Base-by-base conservation (phyloP, 2,329 filamentous ascomycete species). In the Aspergillus melleus region DNA sequence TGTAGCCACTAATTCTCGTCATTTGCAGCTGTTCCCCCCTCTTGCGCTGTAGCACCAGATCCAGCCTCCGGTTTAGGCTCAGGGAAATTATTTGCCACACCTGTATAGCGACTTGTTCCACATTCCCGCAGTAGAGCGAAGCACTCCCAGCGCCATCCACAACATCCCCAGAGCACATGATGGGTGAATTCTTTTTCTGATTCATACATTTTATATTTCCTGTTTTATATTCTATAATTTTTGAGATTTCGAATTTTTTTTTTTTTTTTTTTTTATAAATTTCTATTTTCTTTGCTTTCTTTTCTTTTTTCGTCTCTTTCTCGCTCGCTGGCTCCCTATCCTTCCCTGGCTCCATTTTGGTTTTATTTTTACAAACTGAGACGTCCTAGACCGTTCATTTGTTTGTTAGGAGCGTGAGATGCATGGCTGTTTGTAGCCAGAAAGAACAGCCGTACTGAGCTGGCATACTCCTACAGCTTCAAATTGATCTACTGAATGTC, bases 41-140 rank as follows among this genome's bases (percentile, higher is more conserved):
- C n/a, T 10, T 64, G 55, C 64, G 59, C 55, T 67, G 71, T 74
- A 71, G 64, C 64, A 70, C 68, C 63, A 65, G 64, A 68, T 72
- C 58, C 67, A 70, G 65, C 66, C 62, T 64, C 66, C 64, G 60
- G 56, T 57, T 42, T 52, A 39, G 64, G 61, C 55, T 61, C 61
- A 62, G 65, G 60, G 61, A 60, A 64, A 60, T 70, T 64, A 73
- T 74, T 72, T 70, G 70, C 61, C 60, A 51, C 52, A 59, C 61
- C 59, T 67, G 66, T 66, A 66, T 61, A 64, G 63, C 69, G 67
- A 61, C 65, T 62, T 61, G 74, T 74, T 72, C 62, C 70, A 75
- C 74, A 62, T 53, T 68, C 61, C 64, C 59, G 61, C 63, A 66
- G 66, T 65, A 63, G 61, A 66, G 56, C 65, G 65, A 61, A 62